These are phyloP conservation scores for Pythium phragmitis DNA, from an alignment of 352 stramenopile genomes.

Conservation along the genomic window DNA sequence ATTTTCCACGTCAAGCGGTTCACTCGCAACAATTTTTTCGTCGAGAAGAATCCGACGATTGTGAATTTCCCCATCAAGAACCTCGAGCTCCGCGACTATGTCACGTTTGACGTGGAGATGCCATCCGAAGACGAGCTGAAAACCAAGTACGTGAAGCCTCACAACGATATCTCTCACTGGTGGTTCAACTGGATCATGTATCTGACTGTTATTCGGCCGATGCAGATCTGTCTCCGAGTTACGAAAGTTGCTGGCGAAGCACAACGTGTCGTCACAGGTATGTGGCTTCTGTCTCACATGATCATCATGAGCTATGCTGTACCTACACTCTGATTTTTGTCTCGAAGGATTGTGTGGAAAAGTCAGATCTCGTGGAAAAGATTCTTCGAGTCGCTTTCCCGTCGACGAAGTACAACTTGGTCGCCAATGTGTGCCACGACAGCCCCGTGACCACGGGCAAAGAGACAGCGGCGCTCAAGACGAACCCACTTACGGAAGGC, in stretches of 20 bases:
- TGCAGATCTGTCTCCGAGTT: slow-evolving; percentile 15
- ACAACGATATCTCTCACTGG: neutral
- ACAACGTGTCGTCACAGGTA: slow-evolving; percentile 18
- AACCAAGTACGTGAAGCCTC: slow-evolving; percentile 30
- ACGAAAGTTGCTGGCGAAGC: slow-evolving; percentile 15
- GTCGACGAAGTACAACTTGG: slow-evolving; percentile 95
- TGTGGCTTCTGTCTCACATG: neutral
- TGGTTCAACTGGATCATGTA: neutral
- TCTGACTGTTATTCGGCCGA: neutral
- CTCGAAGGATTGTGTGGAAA: slow-evolving; percentile 73
- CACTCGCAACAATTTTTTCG: slow-evolving; percentile 97
- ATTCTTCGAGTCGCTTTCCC: slow-evolving; percentile 47
- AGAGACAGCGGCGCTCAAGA: slow-evolving; percentile 77
- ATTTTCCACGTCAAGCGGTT: slow-evolving; percentile 98
- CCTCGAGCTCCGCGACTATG: slow-evolving; percentile 94
- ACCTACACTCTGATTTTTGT: neutral
- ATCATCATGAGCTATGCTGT: neutral
- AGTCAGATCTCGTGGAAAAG: slow-evolving; percentile 71
- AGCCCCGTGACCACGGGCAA: slow-evolving; percentile 91
- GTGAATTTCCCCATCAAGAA: slow-evolving; percentile 99
- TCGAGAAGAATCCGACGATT: slow-evolving; percentile 99
- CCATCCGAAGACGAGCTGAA: slow-evolving; percentile 53
- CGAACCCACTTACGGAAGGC: slow-evolving; percentile 94
- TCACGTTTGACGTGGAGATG: slow-evolving; percentile 54
- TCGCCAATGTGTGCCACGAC: slow-evolving; percentile 98